Conservation (phyloP, 352 stramenopile species). For the Pythium scleroteichum region DNA sequence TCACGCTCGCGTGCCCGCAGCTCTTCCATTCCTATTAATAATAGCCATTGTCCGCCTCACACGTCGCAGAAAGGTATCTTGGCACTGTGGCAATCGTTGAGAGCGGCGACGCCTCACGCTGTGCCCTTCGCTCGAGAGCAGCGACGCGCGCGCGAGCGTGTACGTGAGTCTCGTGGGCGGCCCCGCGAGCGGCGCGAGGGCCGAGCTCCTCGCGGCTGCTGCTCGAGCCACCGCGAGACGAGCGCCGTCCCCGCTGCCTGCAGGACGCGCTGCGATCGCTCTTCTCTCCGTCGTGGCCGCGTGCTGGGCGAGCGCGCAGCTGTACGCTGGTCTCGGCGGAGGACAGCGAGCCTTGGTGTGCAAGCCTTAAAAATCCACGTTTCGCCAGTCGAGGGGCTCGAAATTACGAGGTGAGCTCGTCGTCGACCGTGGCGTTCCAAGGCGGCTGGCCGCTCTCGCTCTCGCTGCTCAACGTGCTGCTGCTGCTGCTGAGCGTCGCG, state of each 20-base stretch:
- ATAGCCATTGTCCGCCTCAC: too few species aligned
- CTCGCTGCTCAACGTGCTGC: constrained; percentile 10
- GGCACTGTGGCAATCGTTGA: too few species aligned
- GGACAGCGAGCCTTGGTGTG: background rate
- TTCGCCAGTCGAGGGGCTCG: background rate
- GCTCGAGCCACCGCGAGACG: background rate
- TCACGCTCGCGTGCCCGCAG: constrained; percentile 24
- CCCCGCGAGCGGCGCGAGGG: background rate
- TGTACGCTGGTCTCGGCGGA: background rate
- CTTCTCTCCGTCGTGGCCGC: background rate
- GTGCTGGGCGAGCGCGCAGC: constrained; percentile 7
- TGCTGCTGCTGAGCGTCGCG: constrained; percentile 1
- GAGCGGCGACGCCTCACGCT: constrained; percentile 7
- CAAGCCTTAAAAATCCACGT: background rate
- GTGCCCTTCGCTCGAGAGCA: background rate
- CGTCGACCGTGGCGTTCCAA: background rate
- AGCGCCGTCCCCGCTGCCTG: background rate
- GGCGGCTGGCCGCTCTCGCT: constrained; percentile 15
- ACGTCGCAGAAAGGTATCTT: constrained; percentile 13
- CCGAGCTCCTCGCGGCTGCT: background rate
- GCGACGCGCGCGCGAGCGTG: background rate
- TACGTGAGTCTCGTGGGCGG: constrained; percentile 27
- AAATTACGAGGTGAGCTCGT: background rate
- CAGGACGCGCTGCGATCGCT: constrained; percentile 3
- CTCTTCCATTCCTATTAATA: constrained; percentile 24